These are phyloP conservation scores for Gracilaria caudata DNA, from an alignment of 23 red algal genomes.

Conservation along the genomic window DNA sequence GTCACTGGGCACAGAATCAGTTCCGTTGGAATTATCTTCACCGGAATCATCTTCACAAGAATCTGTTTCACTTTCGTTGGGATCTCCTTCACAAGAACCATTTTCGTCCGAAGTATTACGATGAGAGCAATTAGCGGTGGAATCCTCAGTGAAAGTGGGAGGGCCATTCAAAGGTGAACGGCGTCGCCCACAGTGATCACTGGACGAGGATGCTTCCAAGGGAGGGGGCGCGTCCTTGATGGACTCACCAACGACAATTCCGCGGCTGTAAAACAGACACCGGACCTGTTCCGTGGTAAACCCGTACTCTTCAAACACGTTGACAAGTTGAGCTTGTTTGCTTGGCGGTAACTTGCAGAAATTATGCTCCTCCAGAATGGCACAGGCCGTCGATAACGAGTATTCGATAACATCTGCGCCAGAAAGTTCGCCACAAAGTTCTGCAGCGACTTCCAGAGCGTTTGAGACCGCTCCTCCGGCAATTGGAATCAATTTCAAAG, in stretches of 20 bases:
- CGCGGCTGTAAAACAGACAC: neutral
- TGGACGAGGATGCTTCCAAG: neutral
- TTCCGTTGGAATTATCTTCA: neutral
- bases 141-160: neutral
- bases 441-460: neutral
- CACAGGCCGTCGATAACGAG: neutral
- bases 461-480: neutral
- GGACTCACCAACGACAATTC: neutral
- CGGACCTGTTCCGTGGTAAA: neutral
- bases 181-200: neutral
- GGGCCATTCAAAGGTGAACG: neutral
- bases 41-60: too few relatives aligned
- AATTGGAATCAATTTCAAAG: conserved; percentile 7
- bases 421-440: neutral
- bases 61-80: neutral
- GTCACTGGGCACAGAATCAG: neutral
- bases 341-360: neutral
- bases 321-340: neutral
- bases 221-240: neutral
- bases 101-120: neutral
- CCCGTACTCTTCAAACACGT: neutral
- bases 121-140: neutral
- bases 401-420: neutral
- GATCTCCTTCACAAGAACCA: too few relatives aligned
- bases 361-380: neutral